phyloP scores from a whole-genome alignment of 192 early-diverging fungal species.

The Backusella mclennaniae region DNA sequence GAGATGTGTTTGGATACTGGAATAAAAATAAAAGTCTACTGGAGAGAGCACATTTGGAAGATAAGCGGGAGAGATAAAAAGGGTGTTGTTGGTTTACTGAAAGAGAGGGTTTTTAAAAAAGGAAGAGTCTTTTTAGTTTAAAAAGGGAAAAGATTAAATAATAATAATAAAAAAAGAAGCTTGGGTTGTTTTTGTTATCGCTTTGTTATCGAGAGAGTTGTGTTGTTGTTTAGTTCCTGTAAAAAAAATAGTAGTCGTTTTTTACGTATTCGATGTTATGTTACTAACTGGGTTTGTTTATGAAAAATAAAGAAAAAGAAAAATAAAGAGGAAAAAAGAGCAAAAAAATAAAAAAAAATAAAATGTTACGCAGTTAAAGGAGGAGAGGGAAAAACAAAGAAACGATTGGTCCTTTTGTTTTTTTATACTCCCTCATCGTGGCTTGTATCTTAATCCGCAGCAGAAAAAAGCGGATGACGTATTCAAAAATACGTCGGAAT shows the following conservation, averaged over 20 bases:
- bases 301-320: constrained; percentile 9
- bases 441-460: constrained; percentile 1
- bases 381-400: neutral
- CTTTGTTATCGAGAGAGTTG: neutral
- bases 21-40: neutral
- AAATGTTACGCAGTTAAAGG: constrained; percentile 11
- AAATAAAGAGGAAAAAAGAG: neutral
- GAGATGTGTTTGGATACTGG: neutral
- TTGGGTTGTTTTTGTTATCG: neutral
- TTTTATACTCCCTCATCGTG: constrained; percentile 4
- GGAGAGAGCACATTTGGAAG: neutral
- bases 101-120: neutral
- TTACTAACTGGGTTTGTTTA: neutral
- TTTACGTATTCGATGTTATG: neutral
- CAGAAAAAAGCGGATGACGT: neutral
- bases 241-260: neutral
- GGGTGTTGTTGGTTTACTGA: neutral
- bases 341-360: neutral
- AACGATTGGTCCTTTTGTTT: neutral
- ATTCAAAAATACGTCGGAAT: neutral
- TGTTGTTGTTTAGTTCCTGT: neutral
- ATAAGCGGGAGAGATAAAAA: neutral
- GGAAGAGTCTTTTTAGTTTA: neutral
- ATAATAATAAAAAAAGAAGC: neutral
- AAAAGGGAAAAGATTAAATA: neutral